A percentile compares a stretch with the other conserved stretches of the same genome.
Evolutionary conservation across 495 filamentous ascomycete genomes (phyloP).

Genomic region (Xylaria bambusicola): DNA sequence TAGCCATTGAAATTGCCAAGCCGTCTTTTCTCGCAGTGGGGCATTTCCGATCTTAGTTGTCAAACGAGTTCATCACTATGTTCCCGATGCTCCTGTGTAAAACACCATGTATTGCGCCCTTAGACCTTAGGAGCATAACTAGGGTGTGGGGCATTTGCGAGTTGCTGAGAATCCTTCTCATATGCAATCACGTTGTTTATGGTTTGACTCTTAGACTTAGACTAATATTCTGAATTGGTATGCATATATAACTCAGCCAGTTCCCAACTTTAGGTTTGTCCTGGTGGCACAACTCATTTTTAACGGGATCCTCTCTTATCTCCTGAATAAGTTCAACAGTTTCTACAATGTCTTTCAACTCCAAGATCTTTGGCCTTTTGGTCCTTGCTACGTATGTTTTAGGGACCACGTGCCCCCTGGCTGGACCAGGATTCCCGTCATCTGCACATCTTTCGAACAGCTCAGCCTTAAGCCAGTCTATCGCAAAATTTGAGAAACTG

Average conservation of each 20-base stretch:
- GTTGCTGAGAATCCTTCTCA: not conserved
- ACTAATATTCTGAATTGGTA: not conserved
- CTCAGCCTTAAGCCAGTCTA: not conserved
- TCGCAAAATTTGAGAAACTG: not conserved
- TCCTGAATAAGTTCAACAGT: not conserved
- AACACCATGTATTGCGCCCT: too few species aligned
- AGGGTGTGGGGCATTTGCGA: constrained; percentile 11
- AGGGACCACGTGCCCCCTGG: not conserved
- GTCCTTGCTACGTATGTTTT: not conserved
- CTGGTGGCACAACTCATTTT: not conserved
- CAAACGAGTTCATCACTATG: too few species aligned
- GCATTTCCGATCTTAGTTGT: too few species aligned
- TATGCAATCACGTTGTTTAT: too few species aligned
- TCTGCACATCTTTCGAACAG: constrained; percentile 1
- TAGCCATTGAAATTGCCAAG: too few species aligned
- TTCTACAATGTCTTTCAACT: not conserved
- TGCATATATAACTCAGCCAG: not conserved
- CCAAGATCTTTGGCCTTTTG: not conserved
- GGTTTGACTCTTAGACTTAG: too few species aligned
- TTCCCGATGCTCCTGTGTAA: too few species aligned
- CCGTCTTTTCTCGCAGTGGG: too few species aligned
- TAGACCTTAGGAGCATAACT: not conserved
- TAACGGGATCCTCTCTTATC: too few species aligned
- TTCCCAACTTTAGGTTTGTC: too few species aligned
- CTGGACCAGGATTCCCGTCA: constrained; percentile 4